Evolutionary conservation across 345 rosid genomes (phyloP).

Genomic region (Acer yangbiense): DNA sequence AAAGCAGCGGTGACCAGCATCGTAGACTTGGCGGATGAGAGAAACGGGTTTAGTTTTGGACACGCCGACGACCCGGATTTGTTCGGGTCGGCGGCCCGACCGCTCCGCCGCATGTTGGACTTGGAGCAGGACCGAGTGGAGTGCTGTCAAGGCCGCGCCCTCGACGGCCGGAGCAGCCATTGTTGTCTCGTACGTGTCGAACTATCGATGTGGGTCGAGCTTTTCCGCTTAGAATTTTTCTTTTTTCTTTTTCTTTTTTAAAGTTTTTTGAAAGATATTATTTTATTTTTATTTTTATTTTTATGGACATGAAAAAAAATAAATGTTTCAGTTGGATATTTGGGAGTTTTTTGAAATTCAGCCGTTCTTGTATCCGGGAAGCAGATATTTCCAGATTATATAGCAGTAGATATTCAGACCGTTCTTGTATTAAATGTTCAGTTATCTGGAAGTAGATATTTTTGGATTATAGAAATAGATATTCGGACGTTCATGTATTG

Average conservation of each 20-base stretch:
- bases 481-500: too few species aligned
- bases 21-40: constrained; percentile 77
- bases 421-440: too few species aligned
- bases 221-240: background rate
- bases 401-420: too few species aligned
- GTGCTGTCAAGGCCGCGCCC: constrained; percentile 57
- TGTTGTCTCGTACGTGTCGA: background rate
- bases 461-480: too few species aligned
- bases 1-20: constrained; percentile 87
- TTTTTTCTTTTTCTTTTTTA: too few species aligned
- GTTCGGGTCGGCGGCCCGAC: constrained; percentile 49
- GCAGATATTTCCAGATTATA: too few species aligned
- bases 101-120: constrained; percentile 72
- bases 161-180: constrained; percentile 66
- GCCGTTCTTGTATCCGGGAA: too few species aligned
- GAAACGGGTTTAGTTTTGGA: constrained; percentile 89
- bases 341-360: too few species aligned
- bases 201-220: background rate
- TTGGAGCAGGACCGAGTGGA: constrained; percentile 67
- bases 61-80: constrained; percentile 71
- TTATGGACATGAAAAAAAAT: background rate
- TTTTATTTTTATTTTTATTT: background rate
- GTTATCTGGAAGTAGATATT: too few species aligned
- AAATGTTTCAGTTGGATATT: too few species aligned
- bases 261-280: background rate